Conservation (phyloP, 768 basidiomycete species). For the Termitomyces sp. region DNA sequence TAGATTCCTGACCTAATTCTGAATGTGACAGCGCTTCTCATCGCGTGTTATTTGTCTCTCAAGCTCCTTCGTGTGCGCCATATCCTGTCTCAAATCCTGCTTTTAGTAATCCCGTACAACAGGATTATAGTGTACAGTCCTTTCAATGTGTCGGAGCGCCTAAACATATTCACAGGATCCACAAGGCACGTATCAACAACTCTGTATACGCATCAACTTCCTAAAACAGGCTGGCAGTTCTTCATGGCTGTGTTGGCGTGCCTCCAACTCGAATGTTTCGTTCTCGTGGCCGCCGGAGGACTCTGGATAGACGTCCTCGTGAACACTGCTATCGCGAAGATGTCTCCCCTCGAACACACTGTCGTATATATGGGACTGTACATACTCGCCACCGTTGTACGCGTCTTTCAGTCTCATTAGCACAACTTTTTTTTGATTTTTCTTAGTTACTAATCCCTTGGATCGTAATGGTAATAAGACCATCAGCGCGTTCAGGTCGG, state of each 20-base stretch:
- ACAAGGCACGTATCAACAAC: constrained; percentile 33
- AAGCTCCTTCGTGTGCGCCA: constrained; percentile 37
- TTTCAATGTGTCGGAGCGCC: constrained; percentile 55
- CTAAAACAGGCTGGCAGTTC: constrained; percentile 27
- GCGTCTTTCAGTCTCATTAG: constrained; percentile 12
- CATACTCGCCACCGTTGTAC: constrained; percentile 40
- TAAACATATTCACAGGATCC: constrained; percentile 41
- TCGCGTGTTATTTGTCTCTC: constrained; percentile 41
- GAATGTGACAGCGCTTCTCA: constrained; percentile 36
- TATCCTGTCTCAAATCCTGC: not conserved
- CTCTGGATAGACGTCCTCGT: constrained; percentile 56
- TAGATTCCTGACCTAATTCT: constrained; percentile 49
- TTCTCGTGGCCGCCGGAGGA: constrained; percentile 43
- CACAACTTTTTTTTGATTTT: not conserved
- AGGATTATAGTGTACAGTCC: constrained; percentile 44
- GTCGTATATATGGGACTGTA: constrained; percentile 39
- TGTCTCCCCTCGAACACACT: constrained; percentile 41
- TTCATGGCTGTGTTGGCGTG: constrained; percentile 52
- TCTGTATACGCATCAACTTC: not conserved
- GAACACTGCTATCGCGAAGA: constrained; percentile 37
- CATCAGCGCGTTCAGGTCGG: not conserved
- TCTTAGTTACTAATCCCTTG: constrained; percentile 40
- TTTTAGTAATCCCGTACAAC: not conserved
- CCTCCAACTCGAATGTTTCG: constrained; percentile 51
- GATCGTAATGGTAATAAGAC: constrained; percentile 39